A percentile compares a stretch with the other conserved stretches of the same genome.
These are phyloP conservation scores for Ochromonas danica DNA, from an alignment of 108 stramenopile genomes.

Conservation along the genomic window DNA sequence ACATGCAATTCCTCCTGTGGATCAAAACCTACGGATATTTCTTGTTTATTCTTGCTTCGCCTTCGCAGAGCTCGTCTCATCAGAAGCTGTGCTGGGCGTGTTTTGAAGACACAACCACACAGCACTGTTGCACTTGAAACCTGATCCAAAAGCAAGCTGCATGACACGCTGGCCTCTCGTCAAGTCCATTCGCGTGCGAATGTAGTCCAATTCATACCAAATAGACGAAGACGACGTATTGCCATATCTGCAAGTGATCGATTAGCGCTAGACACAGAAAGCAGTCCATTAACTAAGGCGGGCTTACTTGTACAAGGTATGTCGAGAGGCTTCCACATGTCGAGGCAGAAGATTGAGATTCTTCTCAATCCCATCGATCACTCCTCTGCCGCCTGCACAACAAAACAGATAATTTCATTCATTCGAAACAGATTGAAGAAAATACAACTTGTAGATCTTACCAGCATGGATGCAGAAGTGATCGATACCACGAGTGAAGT, in stretches of 20 bases:
- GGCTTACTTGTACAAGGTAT: conserved; percentile 68
- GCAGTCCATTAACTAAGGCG: neutral
- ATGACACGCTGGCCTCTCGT: conserved; percentile 70
- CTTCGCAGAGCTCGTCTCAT: too few species aligned
- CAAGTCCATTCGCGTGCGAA: conserved; percentile 62
- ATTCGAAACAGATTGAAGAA: neutral
- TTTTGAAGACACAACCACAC: conserved; percentile 73
- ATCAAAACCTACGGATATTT: too few species aligned
- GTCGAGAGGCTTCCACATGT: conserved; percentile 89
- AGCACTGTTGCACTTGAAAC: conserved; percentile 96
- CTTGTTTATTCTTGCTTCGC: too few species aligned
- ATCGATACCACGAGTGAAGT: conserved; percentile 94
- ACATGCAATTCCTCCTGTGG: too few species aligned
- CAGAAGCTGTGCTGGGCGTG: neutral
- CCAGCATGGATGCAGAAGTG: conserved; percentile 98
- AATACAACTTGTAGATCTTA: conserved; percentile 37
- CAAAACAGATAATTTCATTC: neutral
- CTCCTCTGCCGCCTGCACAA: conserved; percentile 22
- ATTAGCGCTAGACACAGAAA: too few species aligned
- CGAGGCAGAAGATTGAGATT: conserved; percentile 82
- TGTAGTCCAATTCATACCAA: conserved; percentile 97
- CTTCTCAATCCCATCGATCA: conserved; percentile 77
- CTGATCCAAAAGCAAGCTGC: conserved; percentile 95
- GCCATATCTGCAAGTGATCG: conserved; percentile 66
- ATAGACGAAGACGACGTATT: conserved; percentile 93